Conservation (phyloP, 2,329 filamentous ascomycete genomes). For the Epichloe elymi region DNA sequence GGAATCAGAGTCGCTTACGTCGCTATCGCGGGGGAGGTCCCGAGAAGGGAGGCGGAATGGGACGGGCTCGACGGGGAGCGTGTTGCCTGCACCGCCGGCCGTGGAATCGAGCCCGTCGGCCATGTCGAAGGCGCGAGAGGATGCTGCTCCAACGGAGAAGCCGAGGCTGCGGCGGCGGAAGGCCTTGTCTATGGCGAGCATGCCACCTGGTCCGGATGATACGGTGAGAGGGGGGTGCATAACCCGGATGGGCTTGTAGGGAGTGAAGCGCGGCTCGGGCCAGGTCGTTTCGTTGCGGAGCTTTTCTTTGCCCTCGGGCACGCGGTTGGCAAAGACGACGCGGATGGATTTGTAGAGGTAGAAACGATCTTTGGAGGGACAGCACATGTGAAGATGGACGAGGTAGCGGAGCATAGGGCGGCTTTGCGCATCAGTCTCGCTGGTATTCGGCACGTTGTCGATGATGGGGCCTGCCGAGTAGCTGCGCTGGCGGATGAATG, state of each 20-base stretch:
- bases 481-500: conserved; percentile 86
- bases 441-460: conserved; percentile 39
- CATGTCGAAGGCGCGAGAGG: conserved; percentile 21
- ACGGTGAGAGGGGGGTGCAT: conserved; percentile 30
- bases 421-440: conserved; percentile 23
- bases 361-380: conserved; percentile 66
- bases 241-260: conserved; percentile 58
- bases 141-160: conserved; percentile 22
- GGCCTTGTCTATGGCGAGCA: conserved; percentile 45
- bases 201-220: conserved; percentile 31
- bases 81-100: conserved; percentile 16
- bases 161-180: conserved; percentile 45
- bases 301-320: conserved; percentile 89
- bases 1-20: conserved; percentile 18
- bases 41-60: conserved; percentile 31
- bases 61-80: conserved; percentile 33
- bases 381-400: conserved; percentile 87
- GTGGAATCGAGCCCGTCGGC: conserved; percentile 15
- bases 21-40: conserved; percentile 20
- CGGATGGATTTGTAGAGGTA: conserved; percentile 87
- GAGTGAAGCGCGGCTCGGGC: conserved; percentile 74
- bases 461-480: conserved; percentile 81
- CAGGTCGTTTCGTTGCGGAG: conserved; percentile 79
- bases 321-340: conserved; percentile 91
- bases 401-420: conserved; percentile 75